These are phyloP conservation scores for Vachellia collinsii DNA, from an alignment of 306 rosid genomes.

Conservation along the genomic window DNA sequence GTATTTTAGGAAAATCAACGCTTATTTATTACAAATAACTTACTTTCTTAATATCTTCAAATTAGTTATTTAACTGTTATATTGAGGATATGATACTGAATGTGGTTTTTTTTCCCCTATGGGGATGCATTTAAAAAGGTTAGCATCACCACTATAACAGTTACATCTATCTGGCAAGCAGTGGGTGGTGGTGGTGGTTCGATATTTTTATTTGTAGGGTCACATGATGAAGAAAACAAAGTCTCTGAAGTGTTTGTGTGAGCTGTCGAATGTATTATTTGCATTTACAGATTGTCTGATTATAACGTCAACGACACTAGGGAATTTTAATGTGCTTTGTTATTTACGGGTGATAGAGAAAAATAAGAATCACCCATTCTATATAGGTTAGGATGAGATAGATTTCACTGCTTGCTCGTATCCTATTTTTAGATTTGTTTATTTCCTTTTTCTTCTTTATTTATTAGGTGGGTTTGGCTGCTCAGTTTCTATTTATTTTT, in stretches of 20 bases:
- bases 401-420: not conserved
- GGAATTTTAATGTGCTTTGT: not conserved
- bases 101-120: not conserved
- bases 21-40: too few species aligned
- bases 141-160: not conserved
- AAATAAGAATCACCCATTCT: not conserved
- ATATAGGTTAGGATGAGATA: not conserved
- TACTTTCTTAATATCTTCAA: too few species aligned
- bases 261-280: slow-evolving; percentile 32
- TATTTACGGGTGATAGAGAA: not conserved
- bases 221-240: not conserved
- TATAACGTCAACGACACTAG: slow-evolving; percentile 13
- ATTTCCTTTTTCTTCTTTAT: not conserved
- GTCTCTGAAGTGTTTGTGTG: not conserved
- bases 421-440: not conserved
- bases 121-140: slow-evolving; percentile 17
- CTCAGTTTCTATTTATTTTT: not conserved
- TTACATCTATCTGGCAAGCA: slow-evolving; percentile 31
- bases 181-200: not conserved
- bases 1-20: too few species aligned
- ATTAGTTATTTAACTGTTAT: too few species aligned
- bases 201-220: not conserved
- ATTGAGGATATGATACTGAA: too few species aligned
- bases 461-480: not conserved
- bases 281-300: slow-evolving; percentile 40